Conservation (phyloP, 495 filamentous ascomycete genomes). For the Friedmanniomyces simplex region DNA sequence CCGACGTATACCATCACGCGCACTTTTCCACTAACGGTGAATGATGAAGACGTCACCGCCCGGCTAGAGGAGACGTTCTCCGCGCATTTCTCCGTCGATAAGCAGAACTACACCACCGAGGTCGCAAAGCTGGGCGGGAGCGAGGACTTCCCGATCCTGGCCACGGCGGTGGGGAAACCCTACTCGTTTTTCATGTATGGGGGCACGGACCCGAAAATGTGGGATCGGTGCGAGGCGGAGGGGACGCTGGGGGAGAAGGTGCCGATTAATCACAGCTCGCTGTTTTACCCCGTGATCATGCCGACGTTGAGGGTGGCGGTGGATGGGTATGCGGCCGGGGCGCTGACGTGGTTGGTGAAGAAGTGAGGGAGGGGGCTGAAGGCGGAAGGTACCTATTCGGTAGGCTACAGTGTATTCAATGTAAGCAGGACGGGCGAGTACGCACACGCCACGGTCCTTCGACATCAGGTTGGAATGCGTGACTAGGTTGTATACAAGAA, state of each 20-base stretch:
- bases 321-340: constrained; percentile 46
- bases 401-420: too few relatives aligned
- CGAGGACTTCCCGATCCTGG: constrained; percentile 50
- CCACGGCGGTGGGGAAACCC: constrained; percentile 40
- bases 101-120: constrained; percentile 18
- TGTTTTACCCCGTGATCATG: constrained; percentile 50
- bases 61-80: constrained; percentile 35
- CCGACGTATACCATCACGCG: constrained; percentile 33
- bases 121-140: constrained; percentile 28
- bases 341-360: constrained; percentile 38
- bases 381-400: not conserved
- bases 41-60: constrained; percentile 37
- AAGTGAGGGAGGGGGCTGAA: not conserved
- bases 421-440: too few relatives aligned
- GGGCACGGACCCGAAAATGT: constrained; percentile 37
- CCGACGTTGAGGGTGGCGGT: constrained; percentile 47
- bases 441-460: too few relatives aligned
- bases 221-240: constrained; percentile 40
- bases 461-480: not conserved
- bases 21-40: constrained; percentile 42
- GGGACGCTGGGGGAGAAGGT: constrained; percentile 33
- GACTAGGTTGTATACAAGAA: not conserved
- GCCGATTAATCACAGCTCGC: constrained; percentile 47
- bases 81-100: constrained; percentile 34
- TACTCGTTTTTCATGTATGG: constrained; percentile 50